phyloP scores from a whole-genome alignment of 805 yeast species.

The Sungouiozyma ichnusensis region DNA sequence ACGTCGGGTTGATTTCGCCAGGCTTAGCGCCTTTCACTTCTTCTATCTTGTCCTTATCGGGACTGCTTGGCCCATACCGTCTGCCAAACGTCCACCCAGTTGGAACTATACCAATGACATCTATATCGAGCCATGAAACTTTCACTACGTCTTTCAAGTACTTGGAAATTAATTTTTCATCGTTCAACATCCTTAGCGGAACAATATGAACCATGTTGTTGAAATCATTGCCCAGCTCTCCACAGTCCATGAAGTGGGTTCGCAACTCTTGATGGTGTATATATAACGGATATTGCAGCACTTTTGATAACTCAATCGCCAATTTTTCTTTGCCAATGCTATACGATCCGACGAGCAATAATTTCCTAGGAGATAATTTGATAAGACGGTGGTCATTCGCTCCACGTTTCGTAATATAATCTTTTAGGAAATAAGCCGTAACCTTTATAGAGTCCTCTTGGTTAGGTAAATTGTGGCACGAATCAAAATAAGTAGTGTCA shows the following conservation, averaged over 20 bases:
- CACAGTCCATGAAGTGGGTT: conserved; percentile 2
- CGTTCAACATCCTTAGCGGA: conserved; percentile 47
- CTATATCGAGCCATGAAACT: conserved; percentile 10
- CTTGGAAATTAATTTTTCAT: conserved; percentile 24
- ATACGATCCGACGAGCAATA: conserved; percentile 66
- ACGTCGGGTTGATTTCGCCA: conserved; percentile 9
- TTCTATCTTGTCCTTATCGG: conserved; percentile 9
- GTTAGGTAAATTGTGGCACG: conserved; percentile 64
- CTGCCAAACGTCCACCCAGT: conserved; percentile 76
- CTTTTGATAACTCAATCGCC: conserved; percentile 54
- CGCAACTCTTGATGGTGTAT: conserved; percentile 9
- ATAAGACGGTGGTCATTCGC: conserved; percentile 23
- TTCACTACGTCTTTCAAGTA: conserved; percentile 12
- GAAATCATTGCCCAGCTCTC: not conserved
- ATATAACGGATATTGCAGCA: conserved; percentile 44
- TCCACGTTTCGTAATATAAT: conserved; percentile 29
- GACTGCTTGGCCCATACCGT: not conserved
- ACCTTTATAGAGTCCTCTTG: conserved; percentile 58
- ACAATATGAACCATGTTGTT: conserved; percentile 50
- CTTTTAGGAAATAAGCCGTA: conserved; percentile 43
- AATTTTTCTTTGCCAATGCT: conserved; percentile 86
- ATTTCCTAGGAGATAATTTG: conserved; percentile 2
- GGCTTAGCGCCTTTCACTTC: conserved; percentile 7
- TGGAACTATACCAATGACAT: conserved; percentile 65
- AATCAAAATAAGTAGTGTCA: conserved; percentile 84